A percentile compares a stretch with the other conserved stretches of the same genome.
These are phyloP conservation scores for Hypsizygus ulmarius DNA, from an alignment of 1,284 basidiomycete genomes.

Conservation along the genomic window DNA sequence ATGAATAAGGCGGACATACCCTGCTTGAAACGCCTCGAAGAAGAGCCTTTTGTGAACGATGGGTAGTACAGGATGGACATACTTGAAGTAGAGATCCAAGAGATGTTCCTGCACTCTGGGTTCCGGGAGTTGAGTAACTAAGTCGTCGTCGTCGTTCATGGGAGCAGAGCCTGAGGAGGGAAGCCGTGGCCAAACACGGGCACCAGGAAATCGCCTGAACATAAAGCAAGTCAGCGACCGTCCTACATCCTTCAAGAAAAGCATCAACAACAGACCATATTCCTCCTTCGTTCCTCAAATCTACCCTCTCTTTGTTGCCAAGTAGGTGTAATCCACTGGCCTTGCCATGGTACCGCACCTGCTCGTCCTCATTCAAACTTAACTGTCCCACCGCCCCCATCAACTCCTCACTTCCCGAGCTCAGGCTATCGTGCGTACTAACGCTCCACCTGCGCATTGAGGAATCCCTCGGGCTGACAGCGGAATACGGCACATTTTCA, in stretches of 20 bases:
- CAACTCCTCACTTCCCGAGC: slow-evolving; percentile 50
- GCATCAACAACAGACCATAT: slow-evolving; percentile 58
- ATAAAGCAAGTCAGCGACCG: slow-evolving; percentile 6
- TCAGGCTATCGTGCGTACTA: slow-evolving; percentile 29
- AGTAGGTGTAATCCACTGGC: slow-evolving; percentile 79
- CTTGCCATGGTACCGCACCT: slow-evolving; percentile 79
- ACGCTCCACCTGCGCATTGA: slow-evolving; percentile 25
- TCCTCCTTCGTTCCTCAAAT: slow-evolving; percentile 71
- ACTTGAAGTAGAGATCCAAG: slow-evolving; percentile 72
- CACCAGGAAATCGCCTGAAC: slow-evolving; percentile 82
- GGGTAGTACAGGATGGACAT: slow-evolving; percentile 75
- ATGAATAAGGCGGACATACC: slow-evolving; percentile 25
- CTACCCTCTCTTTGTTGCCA: slow-evolving; percentile 55
- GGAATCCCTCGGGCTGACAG: background rate
- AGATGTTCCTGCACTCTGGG: slow-evolving; percentile 61
- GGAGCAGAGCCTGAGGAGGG: slow-evolving; percentile 32
- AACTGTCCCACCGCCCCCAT: slow-evolving; percentile 78
- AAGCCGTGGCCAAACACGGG: slow-evolving; percentile 78
- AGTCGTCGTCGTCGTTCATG: slow-evolving; percentile 37
- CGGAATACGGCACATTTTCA: background rate
- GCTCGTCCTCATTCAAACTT: slow-evolving; percentile 79
- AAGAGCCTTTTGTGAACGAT: slow-evolving; percentile 72
- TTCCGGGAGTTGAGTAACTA: slow-evolving; percentile 48
- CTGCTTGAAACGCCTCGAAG: slow-evolving; percentile 53
- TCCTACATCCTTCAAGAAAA: slow-evolving; percentile 8